Evolutionary conservation across 2,329 filamentous ascomycete species (phyloP).

Genomic region (Calonectria montana): DNA sequence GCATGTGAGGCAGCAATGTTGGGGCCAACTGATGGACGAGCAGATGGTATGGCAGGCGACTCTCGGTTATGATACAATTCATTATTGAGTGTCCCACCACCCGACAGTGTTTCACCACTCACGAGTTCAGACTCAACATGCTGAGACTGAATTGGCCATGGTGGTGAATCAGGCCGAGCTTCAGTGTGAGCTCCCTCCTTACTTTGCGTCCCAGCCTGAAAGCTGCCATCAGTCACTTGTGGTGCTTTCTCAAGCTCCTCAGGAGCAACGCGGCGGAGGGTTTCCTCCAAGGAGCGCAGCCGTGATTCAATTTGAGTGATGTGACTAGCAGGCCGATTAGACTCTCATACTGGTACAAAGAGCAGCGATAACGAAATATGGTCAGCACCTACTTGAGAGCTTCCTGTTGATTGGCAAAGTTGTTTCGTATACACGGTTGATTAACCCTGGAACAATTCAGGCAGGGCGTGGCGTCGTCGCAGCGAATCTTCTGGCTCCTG

Average conservation of each 20-base stretch:
- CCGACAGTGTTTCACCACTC: not conserved
- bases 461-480: slow-evolving; percentile 46
- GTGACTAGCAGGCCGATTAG: not conserved
- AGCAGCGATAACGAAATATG: not conserved
- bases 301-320: slow-evolving; percentile 21
- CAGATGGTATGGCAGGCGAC: not conserved
- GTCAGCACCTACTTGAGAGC: slow-evolving; percentile 13
- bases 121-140: not conserved
- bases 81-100: not conserved
- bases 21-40: not conserved
- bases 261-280: slow-evolving; percentile 18
- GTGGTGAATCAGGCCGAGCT: not conserved
- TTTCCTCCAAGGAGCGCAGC: slow-evolving; percentile 21
- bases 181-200: not conserved
- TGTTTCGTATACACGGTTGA: slow-evolving; percentile 43
- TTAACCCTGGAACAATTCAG: slow-evolving; percentile 44
- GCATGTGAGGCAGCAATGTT: not conserved
- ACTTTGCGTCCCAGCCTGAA: not conserved
- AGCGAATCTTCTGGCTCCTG: slow-evolving; percentile 48
- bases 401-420: not conserved
- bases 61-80: not conserved
- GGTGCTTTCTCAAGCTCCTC: slow-evolving; percentile 27
- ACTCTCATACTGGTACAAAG: not conserved
- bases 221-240: not conserved
- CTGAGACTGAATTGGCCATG: not conserved